These are phyloP conservation scores for Capsicum baccatum DNA, from an alignment of 257 asterid species.

Conservation along the genomic window DNA sequence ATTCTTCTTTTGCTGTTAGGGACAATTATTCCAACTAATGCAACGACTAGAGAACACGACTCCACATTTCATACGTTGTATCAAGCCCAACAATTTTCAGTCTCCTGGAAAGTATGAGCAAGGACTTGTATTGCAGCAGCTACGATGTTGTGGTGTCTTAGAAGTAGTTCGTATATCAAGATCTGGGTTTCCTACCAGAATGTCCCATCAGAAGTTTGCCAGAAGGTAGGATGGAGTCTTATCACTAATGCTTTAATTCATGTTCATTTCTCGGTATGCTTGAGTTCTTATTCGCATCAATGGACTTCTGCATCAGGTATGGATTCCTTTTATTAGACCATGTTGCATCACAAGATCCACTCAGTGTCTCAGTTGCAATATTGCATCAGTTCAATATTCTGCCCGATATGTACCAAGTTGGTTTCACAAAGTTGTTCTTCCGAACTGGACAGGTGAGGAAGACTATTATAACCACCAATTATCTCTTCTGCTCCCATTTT, in stretches of 20 bases:
- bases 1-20: conserved; percentile 49
- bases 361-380: conserved; percentile 92
- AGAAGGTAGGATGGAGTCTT: conserved; percentile 61
- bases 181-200: conserved; percentile 95
- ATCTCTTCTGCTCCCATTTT: conserved; percentile 12
- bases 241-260: conserved; percentile 1
- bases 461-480: not conserved
- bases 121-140: conserved; percentile 86
- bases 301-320: conserved; percentile 57
- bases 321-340: conserved; percentile 94
- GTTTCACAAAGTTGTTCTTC: conserved; percentile 95
- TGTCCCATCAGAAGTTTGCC: conserved; percentile 95
- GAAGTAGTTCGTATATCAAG: conserved; percentile 99
- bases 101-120: conserved; percentile 87
- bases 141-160: conserved; percentile 93
- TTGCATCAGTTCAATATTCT: conserved; percentile 96
- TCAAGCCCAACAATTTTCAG: conserved; percentile 87
- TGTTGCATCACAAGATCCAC: conserved; percentile 95
- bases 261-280: conserved; percentile 8
- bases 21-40: conserved; percentile 92
- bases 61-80: conserved; percentile 97
- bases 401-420: conserved; percentile 99
- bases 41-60: conserved; percentile 92
- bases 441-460: conserved; percentile 96
- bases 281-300: conserved; percentile 8